These are phyloP conservation scores for Pichia manshurica DNA, from an alignment of 805 yeast species.

Conservation along the genomic window DNA sequence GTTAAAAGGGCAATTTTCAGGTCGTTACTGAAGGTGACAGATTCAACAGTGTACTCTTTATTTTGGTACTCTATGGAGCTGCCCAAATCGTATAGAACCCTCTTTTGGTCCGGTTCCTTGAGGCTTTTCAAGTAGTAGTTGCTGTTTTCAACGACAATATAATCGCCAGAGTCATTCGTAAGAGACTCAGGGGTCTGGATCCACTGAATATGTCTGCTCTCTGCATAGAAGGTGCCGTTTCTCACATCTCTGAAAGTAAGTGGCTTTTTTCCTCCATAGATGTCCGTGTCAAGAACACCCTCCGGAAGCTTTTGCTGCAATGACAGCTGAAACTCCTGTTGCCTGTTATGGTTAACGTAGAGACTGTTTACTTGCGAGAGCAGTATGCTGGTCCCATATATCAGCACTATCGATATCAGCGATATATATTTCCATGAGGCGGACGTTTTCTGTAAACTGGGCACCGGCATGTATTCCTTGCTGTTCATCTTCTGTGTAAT, in stretches of 20 bases:
- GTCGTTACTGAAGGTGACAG: constrained; percentile 62
- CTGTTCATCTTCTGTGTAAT: not conserved
- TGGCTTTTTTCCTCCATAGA: constrained; percentile 18
- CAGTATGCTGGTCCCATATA: constrained; percentile 14
- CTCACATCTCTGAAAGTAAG: constrained; percentile 42
- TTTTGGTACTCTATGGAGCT: constrained; percentile 38
- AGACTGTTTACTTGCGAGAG: constrained; percentile 11
- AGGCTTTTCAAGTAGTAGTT: constrained; percentile 53
- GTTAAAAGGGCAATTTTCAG: constrained; percentile 51
- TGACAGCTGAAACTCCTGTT: not conserved
- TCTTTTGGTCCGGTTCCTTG: constrained; percentile 36
- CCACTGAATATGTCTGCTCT: constrained; percentile 62
- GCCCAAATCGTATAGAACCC: constrained; percentile 43
- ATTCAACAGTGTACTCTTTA: constrained; percentile 41
- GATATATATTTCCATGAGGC: constrained; percentile 9
- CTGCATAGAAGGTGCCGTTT: constrained; percentile 52
- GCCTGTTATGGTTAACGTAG: constrained; percentile 3
- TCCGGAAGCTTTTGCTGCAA: too few species aligned
- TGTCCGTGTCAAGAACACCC: not conserved
- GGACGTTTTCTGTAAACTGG: not conserved
- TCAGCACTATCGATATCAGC: constrained; percentile 5
- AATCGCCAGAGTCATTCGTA: constrained; percentile 60
- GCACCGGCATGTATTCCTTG: not conserved
- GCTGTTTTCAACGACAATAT: constrained; percentile 42
- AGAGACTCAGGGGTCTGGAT: constrained; percentile 45